These are phyloP conservation scores for Ascochyta clinopodiicola DNA, from an alignment of 2,329 filamentous ascomycete species.

Conservation along the genomic window DNA sequence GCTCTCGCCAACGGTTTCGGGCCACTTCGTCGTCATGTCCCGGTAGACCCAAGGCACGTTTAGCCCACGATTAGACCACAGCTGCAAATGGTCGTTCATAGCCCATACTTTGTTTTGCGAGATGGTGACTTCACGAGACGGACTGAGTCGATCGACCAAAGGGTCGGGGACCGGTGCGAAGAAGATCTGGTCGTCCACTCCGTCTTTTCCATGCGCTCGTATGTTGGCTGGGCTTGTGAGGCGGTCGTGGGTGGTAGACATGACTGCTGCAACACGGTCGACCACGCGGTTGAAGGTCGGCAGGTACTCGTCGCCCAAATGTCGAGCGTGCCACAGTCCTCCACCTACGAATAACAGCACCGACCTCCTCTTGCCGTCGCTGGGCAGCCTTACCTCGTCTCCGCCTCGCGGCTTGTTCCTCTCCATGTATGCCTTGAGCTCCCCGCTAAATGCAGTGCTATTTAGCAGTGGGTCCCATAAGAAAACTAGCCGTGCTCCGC, in stretches of 20 bases:
- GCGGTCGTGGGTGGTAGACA: slow-evolving; percentile 12
- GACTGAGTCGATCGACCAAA: slow-evolving; percentile 53
- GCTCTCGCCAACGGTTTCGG: slow-evolving; percentile 53
- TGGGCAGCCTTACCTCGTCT: not conserved
- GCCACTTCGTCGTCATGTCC: slow-evolving; percentile 53
- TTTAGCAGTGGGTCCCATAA: slow-evolving; percentile 71
- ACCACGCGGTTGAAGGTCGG: slow-evolving; percentile 56
- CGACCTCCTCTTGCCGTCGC: slow-evolving; percentile 31
- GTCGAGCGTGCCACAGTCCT: slow-evolving; percentile 63
- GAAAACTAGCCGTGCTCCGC: slow-evolving; percentile 60
- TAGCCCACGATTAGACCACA: slow-evolving; percentile 48
- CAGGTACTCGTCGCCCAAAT: slow-evolving; percentile 56
- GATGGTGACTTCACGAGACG: slow-evolving; percentile 52
- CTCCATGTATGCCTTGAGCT: slow-evolving; percentile 49
- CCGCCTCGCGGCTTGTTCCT: slow-evolving; percentile 12
- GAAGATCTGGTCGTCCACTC: slow-evolving; percentile 44
- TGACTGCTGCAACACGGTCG: slow-evolving; percentile 47
- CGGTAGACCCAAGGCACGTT: slow-evolving; percentile 60
- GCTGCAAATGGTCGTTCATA: slow-evolving; percentile 61
- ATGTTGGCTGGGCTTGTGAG: slow-evolving; percentile 10
- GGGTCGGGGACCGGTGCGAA: slow-evolving; percentile 58
- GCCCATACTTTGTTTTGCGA: slow-evolving; percentile 56
- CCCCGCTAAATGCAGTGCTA: slow-evolving; percentile 52
- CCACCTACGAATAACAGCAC: slow-evolving; percentile 61
- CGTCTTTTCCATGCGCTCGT: slow-evolving; percentile 16